Evolutionary conservation across 2,329 filamentous ascomycete genomes (phyloP).

Genomic region (Phaeosphaeria sp.): DNA sequence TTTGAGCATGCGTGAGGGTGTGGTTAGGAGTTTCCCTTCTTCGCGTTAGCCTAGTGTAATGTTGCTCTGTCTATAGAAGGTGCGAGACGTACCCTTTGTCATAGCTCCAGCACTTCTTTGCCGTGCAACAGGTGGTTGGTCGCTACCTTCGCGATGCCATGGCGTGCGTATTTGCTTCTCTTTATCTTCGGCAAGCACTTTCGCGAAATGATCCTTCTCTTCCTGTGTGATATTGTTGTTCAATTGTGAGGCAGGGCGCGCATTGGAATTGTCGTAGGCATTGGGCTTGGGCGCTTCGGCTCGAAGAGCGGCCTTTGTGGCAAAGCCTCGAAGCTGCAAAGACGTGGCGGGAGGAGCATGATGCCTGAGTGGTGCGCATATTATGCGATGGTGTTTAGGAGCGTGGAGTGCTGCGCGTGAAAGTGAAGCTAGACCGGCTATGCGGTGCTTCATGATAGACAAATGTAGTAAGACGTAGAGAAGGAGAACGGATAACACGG

Average conservation of each 20-base stretch:
- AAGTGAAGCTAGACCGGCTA: slow-evolving; percentile 30
- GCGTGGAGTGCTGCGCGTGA: slow-evolving; percentile 20
- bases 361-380: slow-evolving; percentile 4
- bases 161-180: slow-evolving; percentile 66
- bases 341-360: neutral
- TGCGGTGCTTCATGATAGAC: slow-evolving; percentile 39
- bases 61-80: neutral
- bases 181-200: slow-evolving; percentile 55
- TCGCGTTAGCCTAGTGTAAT: neutral
- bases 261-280: slow-evolving; percentile 41
- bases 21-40: slow-evolving; percentile 77
- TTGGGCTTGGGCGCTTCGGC: slow-evolving; percentile 21
- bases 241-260: slow-evolving; percentile 48
- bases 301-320: slow-evolving; percentile 9
- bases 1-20: slow-evolving; percentile 80
- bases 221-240: slow-evolving; percentile 54
- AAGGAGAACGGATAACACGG: slow-evolving; percentile 19
- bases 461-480: slow-evolving; percentile 2
- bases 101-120: slow-evolving; percentile 63
- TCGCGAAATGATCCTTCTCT: slow-evolving; percentile 55
- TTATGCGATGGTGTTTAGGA: slow-evolving; percentile 9
- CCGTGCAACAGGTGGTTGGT: slow-evolving; percentile 62
- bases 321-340: slow-evolving; percentile 21
- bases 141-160: slow-evolving; percentile 70
- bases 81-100: slow-evolving; percentile 63